Evolutionary conservation across 176 grass and related monocot species (phyloP), one percentile per base, ranked within the genome.

Genomic region (Triticum monococcum): DNA sequence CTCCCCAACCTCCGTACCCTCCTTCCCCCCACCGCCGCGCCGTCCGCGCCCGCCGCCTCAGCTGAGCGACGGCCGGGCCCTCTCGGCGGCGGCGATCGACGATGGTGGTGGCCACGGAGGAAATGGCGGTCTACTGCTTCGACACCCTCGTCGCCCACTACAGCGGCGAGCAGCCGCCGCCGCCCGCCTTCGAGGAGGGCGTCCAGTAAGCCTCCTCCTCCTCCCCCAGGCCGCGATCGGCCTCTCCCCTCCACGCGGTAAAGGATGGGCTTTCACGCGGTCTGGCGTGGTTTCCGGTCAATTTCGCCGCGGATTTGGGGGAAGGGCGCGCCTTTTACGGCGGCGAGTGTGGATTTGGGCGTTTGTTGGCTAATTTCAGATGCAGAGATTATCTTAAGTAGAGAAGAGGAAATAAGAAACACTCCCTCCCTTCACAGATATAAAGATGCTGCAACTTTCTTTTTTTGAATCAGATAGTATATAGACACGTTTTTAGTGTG

Each of bases 61-160:
- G 46, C 75, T 66, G 81, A 82, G 32, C 16, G 62, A 31, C 68
- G 67, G 37, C 54, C 33, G 73, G 17, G 38, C 30, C 16, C 73
- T 37, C 75, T 12, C 57, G 62, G 68, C 78, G 20, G 41, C 56
- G 40, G 18, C 54, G 62, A 73, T 78, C 41, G 65, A 56, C 54
- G 17, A 99, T 99, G 97, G 92, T 96, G 89, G 91, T 86, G 69
- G 97, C 97, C 68, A 96, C 93, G 87, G 75, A 83, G 73, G 97
- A 99, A 88, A 99, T 99, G 97, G 89, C 62, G 70, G 97, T 89
- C 36, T 99, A 96, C 84, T 99, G 97, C 89, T 99, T 99, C 89
- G 97, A 99, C 83, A 93, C 94, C 65, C 94, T 99, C 62, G 80
- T 99, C 84, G 76, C 92, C 63, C 94, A 99, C 94, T 99, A 93